phyloP scores from a whole-genome alignment of 2,329 filamentous ascomycete genomes.

The Fusarium marasasianum region DNA sequence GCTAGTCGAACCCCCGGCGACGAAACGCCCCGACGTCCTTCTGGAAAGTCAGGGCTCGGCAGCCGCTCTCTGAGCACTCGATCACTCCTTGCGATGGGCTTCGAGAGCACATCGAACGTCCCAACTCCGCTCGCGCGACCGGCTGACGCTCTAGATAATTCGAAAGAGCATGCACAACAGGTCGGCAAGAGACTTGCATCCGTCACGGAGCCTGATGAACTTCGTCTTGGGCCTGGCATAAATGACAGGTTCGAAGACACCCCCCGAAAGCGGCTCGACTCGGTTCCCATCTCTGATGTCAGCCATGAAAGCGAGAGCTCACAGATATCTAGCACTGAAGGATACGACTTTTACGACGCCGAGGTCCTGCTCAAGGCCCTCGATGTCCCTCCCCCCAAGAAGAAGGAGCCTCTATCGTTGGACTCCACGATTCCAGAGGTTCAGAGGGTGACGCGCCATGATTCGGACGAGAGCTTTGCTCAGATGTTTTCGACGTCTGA shows the following conservation, averaged over 20 bases:
- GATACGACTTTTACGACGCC: constrained; percentile 73
- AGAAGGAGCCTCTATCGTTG: constrained; percentile 49
- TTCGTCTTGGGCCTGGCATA: constrained; percentile 60
- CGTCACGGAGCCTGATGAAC: constrained; percentile 60
- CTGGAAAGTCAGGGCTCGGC: constrained; percentile 43
- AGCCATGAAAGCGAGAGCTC: constrained; percentile 60
- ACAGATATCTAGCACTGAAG: constrained; percentile 64
- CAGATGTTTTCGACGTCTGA: constrained; percentile 69
- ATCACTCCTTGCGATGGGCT: constrained; percentile 63
- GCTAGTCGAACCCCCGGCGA: constrained; percentile 47
- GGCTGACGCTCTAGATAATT: constrained; percentile 48
- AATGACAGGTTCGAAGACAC: constrained; percentile 49
- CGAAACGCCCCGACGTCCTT: constrained; percentile 49
- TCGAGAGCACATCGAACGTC: constrained; percentile 71
- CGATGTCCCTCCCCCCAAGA: constrained; percentile 59
- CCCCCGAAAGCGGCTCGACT: constrained; percentile 59
- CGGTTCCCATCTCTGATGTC: constrained; percentile 59
- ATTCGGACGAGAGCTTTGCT: constrained; percentile 67
- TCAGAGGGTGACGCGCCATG: constrained; percentile 54
- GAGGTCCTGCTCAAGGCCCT: constrained; percentile 63
- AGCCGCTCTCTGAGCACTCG: constrained; percentile 48
- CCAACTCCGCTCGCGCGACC: constrained; percentile 68
- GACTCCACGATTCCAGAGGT: constrained; percentile 40
- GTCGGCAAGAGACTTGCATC: constrained; percentile 56
- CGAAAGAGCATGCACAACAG: constrained; percentile 43